Conservation (phyloP, 2,329 filamentous ascomycete genomes). For the Camillea tinctor region DNA sequence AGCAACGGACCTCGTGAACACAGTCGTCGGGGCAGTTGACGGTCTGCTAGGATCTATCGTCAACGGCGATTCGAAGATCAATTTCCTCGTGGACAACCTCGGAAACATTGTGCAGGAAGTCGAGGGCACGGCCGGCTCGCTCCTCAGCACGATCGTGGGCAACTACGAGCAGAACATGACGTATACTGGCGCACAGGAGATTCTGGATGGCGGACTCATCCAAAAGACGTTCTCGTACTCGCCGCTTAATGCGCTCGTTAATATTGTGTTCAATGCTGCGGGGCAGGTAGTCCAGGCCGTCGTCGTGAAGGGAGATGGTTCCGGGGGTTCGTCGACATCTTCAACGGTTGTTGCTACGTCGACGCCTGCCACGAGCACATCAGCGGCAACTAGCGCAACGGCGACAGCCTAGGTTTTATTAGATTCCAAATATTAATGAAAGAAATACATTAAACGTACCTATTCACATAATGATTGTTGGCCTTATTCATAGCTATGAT, state of each 20-base stretch:
- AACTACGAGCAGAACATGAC: slow-evolving; percentile 61
- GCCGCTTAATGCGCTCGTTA: slow-evolving; percentile 45
- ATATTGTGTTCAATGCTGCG: slow-evolving; percentile 49
- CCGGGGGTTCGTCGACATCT: not conserved
- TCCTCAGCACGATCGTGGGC: slow-evolving; percentile 54
- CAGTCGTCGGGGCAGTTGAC: slow-evolving; percentile 56
- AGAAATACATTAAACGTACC: no score
- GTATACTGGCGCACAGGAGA: slow-evolving; percentile 37
- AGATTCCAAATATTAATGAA: not conserved
- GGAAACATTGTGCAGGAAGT: slow-evolving; percentile 64
- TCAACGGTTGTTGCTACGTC: not conserved
- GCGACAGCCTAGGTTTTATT: not conserved
- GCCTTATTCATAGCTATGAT: no score
- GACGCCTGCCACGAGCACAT: not conserved
- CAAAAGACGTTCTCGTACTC: slow-evolving; percentile 50
- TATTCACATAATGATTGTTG: no score
- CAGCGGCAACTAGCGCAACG: not conserved
- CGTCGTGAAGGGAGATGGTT: slow-evolving; percentile 14
- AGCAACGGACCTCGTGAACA: slow-evolving; percentile 50
- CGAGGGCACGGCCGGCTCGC: slow-evolving; percentile 41
- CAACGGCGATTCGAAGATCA: slow-evolving; percentile 52
- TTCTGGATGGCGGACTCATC: slow-evolving; percentile 33
- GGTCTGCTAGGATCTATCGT: slow-evolving; percentile 59
- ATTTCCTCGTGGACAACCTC: slow-evolving; percentile 59
- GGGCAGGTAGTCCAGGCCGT: slow-evolving; percentile 50